Conservation (phyloP, 2,329 filamentous ascomycete genomes). For the Fusarium xylarioides region DNA sequence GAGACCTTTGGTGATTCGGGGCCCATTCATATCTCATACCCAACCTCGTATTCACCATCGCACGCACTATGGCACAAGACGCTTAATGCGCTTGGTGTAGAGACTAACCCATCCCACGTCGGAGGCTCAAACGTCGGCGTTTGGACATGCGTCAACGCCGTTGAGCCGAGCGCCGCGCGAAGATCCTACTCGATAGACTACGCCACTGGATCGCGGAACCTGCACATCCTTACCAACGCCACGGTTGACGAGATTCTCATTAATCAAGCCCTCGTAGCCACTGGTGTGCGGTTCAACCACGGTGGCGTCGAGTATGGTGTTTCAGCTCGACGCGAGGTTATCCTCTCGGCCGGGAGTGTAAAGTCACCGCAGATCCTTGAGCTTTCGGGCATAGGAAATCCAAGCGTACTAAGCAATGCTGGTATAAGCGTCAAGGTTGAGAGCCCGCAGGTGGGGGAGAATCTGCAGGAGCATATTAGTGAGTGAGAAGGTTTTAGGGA, state of each 20-base stretch:
- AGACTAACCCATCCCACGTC: constrained; percentile 55
- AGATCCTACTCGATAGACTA: constrained; percentile 61
- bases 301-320: constrained; percentile 51
- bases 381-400: constrained; percentile 66
- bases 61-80: constrained; percentile 59
- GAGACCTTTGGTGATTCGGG: constrained; percentile 54
- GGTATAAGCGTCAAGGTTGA: constrained; percentile 51
- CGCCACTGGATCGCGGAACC: constrained; percentile 54
- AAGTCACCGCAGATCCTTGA: constrained; percentile 69
- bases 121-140: constrained; percentile 61
- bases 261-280: constrained; percentile 37
- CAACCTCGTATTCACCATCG: constrained; percentile 50
- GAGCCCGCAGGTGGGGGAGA: constrained; percentile 58
- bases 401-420: constrained; percentile 48
- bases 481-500: neutral
- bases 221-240: constrained; percentile 49
- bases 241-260: constrained; percentile 42
- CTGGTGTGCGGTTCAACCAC: constrained; percentile 48
- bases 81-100: constrained; percentile 54
- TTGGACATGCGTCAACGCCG: constrained; percentile 59
- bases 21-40: constrained; percentile 59
- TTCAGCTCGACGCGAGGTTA: constrained; percentile 59
- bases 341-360: constrained; percentile 66
- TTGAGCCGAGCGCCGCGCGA: constrained; percentile 55
- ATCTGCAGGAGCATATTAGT: constrained; percentile 58